Conservation (phyloP, 2,329 filamentous ascomycete species). For the Didymella sp. region DNA sequence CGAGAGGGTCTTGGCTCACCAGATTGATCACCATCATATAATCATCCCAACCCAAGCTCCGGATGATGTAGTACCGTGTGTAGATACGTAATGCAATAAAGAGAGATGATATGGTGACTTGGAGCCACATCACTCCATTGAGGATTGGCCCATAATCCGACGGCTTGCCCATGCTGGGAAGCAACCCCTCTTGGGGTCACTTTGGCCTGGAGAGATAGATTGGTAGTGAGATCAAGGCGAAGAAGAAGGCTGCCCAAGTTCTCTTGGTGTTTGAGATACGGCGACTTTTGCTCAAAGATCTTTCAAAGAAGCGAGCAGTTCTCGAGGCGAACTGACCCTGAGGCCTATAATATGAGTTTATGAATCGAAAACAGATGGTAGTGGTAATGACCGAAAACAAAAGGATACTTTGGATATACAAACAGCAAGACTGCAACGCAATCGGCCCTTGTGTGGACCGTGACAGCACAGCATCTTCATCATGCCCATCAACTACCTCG, state of each 20-base stretch:
- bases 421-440: not conserved
- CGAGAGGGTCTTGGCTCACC: conserved; percentile 20
- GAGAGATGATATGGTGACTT: conserved; percentile 33
- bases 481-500: not conserved
- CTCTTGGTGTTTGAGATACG: too few species aligned
- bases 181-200: not conserved
- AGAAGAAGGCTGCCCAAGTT: not conserved
- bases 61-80: conserved; percentile 37
- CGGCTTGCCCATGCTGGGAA: conserved; percentile 29
- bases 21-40: conserved; percentile 38
- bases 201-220: too few species aligned
- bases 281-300: too few species aligned
- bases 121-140: conserved; percentile 43
- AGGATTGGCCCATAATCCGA: conserved; percentile 33
- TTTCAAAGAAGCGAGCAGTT: not conserved
- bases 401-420: not conserved
- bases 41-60: conserved; percentile 41
- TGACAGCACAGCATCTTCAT: conserved; percentile 1
- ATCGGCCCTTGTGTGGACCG: conserved; percentile 1
- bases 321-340: not conserved
- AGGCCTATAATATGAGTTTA: not conserved
- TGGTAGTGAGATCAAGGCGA: not conserved
- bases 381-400: not conserved
- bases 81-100: conserved; percentile 40
- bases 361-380: not conserved